Evolutionary conservation across 169 alveolate species (phyloP), one percentile per base, ranked within the genome.

Genomic region (Plasmodium gonderi): DNA sequence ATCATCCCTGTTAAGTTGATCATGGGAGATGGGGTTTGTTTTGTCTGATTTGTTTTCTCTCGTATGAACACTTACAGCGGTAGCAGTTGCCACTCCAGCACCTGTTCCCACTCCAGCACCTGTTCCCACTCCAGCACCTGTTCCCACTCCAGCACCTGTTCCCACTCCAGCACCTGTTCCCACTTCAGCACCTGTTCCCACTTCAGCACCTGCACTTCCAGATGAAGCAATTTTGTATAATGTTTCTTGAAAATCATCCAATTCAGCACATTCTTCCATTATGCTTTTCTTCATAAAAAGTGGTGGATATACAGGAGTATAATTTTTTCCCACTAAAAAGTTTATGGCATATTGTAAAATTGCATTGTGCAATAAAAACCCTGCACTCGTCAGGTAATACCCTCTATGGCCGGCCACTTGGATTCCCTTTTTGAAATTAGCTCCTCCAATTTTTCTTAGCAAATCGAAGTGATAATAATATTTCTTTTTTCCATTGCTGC

Each of bases 361-460:
- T n/a, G 99, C 99, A 96, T 98, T 96, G 95, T 98, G 98, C 60
- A 99, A 95, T 47, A 99, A 45, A 23, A 98, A 98, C n/a, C 99
- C 99, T 60, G 95, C 96, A 38, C 99, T 99, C 92, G 97, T 98
- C 36, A 99, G 95, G 96, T 97, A 99, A 94, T 98, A 99, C 20
- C 99, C 99, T 44, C 99, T 95, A 94, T 98, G 99, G 0, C 99
- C 99, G 17, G 99, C 99, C 17, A 98, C 97, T 91, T 98, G 99
- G 47, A 96, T 96, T 0, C 99, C 99, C 76, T 99, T 97, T 65
- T 97, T 97, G n/a, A 96, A 95, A 77, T 98, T 99, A 68, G 95
- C 97, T 51, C 99, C 98, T 49, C 98, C 99, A 8, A 98, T 91
- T 91, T 95, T 96, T 51, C 95, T 95, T 91, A 99, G 95, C 68